Evolutionary conservation across 495 filamentous ascomycete genomes (phyloP).

Genomic region (Penicillium ucsense): DNA sequence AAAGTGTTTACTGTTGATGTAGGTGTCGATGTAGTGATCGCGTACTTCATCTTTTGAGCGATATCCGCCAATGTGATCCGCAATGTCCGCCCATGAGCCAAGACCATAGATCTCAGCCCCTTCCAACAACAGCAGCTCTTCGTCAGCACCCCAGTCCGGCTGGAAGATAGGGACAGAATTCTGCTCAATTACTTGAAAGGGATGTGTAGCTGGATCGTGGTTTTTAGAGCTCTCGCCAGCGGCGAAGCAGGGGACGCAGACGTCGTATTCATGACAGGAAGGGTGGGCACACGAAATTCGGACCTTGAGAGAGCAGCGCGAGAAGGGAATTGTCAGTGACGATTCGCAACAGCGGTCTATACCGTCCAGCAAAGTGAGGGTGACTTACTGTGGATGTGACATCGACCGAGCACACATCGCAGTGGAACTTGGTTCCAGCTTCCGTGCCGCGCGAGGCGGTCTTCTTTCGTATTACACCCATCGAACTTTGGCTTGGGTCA

Average conservation of each 20-base stretch:
- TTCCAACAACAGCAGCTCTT: conserved; percentile 85
- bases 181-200: conserved; percentile 91
- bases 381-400: conserved; percentile 82
- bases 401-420: conserved; percentile 90
- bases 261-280: conserved; percentile 85
- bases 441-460: conserved; percentile 80
- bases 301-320: conserved; percentile 46
- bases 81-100: conserved; percentile 95
- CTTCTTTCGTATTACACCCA: conserved; percentile 97
- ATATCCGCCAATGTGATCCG: conserved; percentile 94
- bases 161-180: conserved; percentile 96
- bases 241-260: conserved; percentile 92
- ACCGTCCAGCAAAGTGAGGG: not conserved
- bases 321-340: too few species aligned
- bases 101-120: conserved; percentile 96
- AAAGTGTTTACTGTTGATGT: conserved; percentile 71
- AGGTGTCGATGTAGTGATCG: conserved; percentile 85
- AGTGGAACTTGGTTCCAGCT: conserved; percentile 88
- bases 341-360: too few species aligned
- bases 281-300: conserved; percentile 83
- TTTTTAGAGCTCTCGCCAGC: conserved; percentile 64
- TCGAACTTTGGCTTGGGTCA: conserved; percentile 38
- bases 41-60: conserved; percentile 90
- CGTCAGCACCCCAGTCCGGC: conserved; percentile 92
- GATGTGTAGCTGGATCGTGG: conserved; percentile 76